These are phyloP conservation scores for Nematodospora anomalae DNA, from an alignment of 1,139 yeast species.

Conservation along the genomic window DNA sequence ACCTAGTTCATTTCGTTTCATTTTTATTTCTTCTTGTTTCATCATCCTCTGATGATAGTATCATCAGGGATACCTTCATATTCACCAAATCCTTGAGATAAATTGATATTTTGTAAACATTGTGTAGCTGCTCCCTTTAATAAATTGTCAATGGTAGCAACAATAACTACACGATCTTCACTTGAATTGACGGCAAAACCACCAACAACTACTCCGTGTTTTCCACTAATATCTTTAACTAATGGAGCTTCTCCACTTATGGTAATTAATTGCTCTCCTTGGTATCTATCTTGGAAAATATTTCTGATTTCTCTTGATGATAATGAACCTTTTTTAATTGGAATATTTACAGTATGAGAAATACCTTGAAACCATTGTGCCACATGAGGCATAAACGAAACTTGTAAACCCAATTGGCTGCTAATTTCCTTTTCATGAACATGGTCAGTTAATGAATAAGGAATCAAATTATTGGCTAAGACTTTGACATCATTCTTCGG, in stretches of 20 bases:
- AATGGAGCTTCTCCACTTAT: slow-evolving; percentile 89
- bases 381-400: slow-evolving; percentile 94
- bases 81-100: slow-evolving; percentile 87
- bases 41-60: slow-evolving; percentile 48
- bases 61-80: slow-evolving; percentile 88
- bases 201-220: slow-evolving; percentile 92
- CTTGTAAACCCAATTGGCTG: slow-evolving; percentile 68
- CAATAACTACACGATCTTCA: slow-evolving; percentile 88
- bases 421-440: slow-evolving; percentile 94
- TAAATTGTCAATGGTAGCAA: slow-evolving; percentile 92
- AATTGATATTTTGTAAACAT: slow-evolving; percentile 91
- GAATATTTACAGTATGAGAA: slow-evolving; percentile 86
- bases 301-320: slow-evolving; percentile 82
- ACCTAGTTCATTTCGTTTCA: no score
- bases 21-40: no score
- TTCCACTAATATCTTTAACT: slow-evolving; percentile 87
- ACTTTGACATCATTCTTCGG: slow-evolving; percentile 85
- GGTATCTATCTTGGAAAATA: slow-evolving; percentile 84
- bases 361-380: slow-evolving; percentile 99
- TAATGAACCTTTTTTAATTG: slow-evolving; percentile 67
- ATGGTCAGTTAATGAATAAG: slow-evolving; percentile 94
- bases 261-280: slow-evolving; percentile 81
- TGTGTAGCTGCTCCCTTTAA: slow-evolving; percentile 99
- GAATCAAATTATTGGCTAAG: slow-evolving; percentile 80
- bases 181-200: slow-evolving; percentile 91